Conservation (phyloP, 768 basidiomycete species). For the Pleurotus tuber-regium region DNA sequence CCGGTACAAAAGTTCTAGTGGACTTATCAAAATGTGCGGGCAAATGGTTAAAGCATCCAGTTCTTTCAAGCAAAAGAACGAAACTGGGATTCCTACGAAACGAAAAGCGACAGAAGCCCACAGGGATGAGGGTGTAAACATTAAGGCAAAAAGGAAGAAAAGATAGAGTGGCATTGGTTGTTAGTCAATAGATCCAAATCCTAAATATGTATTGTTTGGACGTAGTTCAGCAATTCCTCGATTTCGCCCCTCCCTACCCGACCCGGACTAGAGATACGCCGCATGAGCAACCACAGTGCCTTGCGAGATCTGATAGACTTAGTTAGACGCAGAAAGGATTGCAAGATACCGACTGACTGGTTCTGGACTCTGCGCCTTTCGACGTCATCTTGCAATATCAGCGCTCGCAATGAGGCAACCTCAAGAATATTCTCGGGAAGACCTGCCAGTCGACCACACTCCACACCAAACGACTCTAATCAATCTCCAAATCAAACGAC, state of each 20-base stretch:
- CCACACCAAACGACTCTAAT: slow-evolving; percentile 83
- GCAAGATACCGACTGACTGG: slow-evolving; percentile 33
- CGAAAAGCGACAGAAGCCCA: slow-evolving; percentile 35
- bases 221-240: neutral
- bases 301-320: slow-evolving; percentile 9
- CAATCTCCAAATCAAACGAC: neutral
- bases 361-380: slow-evolving; percentile 47
- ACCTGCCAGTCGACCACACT: slow-evolving; percentile 87
- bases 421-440: slow-evolving; percentile 69
- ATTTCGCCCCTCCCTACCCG: neutral
- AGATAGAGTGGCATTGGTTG: slow-evolving; percentile 18
- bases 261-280: neutral
- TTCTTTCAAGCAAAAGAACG: slow-evolving; percentile 22
- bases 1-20: slow-evolving; percentile 62
- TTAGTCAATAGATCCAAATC: neutral
- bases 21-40: slow-evolving; percentile 60
- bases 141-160: slow-evolving; percentile 27
- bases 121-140: slow-evolving; percentile 16
- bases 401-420: slow-evolving; percentile 54
- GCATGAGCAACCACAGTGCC: neutral
- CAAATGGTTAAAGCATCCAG: slow-evolving; percentile 45
- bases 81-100: slow-evolving; percentile 26
- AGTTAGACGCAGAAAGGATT: neutral
- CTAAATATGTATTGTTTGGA: neutral
- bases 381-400: slow-evolving; percentile 52